Evolutionary conservation across 176 grass and related monocot genomes (phyloP).

Genomic region (Saccharum officinarum): DNA sequence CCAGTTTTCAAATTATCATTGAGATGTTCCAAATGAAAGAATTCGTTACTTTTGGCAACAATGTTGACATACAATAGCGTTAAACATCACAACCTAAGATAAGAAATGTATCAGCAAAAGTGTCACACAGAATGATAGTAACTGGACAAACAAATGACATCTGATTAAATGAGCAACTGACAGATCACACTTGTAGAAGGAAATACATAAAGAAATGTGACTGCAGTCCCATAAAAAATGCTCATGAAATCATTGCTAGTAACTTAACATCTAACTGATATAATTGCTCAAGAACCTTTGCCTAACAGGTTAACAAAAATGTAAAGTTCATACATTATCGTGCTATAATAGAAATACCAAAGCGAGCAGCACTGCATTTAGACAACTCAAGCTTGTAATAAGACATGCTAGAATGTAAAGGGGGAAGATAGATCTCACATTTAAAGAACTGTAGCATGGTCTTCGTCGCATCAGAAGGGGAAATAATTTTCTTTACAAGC

Average conservation of each 20-base stretch:
- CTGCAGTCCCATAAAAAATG: background rate
- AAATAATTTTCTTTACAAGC: slow-evolving; percentile 64
- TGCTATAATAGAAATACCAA: background rate
- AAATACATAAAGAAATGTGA: background rate
- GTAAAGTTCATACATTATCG: background rate
- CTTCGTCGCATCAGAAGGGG: slow-evolving; percentile 62
- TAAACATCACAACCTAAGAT: background rate
- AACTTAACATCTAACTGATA: slow-evolving; percentile 11
- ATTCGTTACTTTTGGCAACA: background rate
- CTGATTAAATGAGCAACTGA: background rate
- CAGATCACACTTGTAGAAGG: background rate
- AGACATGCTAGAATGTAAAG: background rate
- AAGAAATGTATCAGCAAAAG: background rate
- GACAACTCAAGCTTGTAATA: background rate
- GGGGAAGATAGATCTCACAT: slow-evolving; percentile 65
- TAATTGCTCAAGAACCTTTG: background rate
- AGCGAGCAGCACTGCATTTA: background rate
- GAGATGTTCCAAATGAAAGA: background rate
- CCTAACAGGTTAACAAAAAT: background rate
- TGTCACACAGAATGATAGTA: background rate
- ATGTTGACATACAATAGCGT: background rate
- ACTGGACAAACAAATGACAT: slow-evolving; percentile 11
- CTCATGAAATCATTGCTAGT: background rate
- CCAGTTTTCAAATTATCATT: background rate
- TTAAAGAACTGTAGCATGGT: slow-evolving; percentile 95